phyloP scores from a whole-genome alignment of 345 rosid species.

The Ceriops tagal region DNA sequence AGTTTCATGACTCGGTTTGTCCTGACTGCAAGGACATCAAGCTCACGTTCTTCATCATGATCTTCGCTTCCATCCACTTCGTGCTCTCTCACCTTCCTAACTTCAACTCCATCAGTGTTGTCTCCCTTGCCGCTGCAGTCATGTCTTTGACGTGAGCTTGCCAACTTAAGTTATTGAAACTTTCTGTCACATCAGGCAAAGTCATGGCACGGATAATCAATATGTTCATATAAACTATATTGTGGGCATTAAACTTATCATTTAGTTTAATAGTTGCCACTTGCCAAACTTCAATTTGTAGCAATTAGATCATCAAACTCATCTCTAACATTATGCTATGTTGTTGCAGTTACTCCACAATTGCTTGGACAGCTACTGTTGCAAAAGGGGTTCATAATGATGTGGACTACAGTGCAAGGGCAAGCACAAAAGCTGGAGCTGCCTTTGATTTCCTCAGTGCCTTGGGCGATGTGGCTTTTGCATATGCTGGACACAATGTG shows the following conservation, averaged over 20 bases:
- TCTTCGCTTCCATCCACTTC: conserved; percentile 65
- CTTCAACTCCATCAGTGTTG: conserved; percentile 55
- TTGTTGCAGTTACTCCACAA: conserved; percentile 56
- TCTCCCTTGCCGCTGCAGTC: conserved; percentile 76
- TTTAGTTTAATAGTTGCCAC: no score
- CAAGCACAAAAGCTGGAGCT: conserved; percentile 29
- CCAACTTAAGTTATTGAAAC: neutral
- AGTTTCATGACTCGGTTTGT: conserved; percentile 54
- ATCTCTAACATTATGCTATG: neutral
- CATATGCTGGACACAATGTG: conserved; percentile 83
- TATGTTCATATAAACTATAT: no score
- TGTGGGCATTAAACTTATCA: no score
- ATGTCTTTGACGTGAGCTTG: conserved; percentile 62
- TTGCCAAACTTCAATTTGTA: neutral
- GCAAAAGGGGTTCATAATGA: conserved; percentile 42
- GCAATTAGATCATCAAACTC: neutral
- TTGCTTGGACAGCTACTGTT: conserved; percentile 59
- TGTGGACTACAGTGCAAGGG: conserved; percentile 50
- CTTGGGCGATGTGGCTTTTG: conserved; percentile 75
- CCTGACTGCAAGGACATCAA: conserved; percentile 42
- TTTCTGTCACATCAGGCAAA: no score
- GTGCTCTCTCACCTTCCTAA: conserved; percentile 73
- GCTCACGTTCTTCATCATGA: conserved; percentile 61
- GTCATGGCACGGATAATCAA: no score
- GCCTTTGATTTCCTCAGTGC: conserved; percentile 57